A percentile compares a stretch with the other conserved stretches of the same genome.
Conservation (phyloP, 768 basidiomycete species). For the Scleroderma citrinum region DNA sequence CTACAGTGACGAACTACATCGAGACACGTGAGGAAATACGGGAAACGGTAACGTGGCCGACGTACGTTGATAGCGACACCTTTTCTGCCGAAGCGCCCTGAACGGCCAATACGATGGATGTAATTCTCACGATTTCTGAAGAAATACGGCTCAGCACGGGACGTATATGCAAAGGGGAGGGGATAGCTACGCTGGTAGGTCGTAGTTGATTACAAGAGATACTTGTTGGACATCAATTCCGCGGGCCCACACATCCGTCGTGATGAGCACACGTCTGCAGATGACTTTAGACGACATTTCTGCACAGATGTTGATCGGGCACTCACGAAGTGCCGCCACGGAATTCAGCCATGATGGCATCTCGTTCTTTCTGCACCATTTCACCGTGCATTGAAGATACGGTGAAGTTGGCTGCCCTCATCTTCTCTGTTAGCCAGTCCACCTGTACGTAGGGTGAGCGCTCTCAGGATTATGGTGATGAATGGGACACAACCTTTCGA, state of each 20-base stretch:
- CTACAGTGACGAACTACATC: constrained; percentile 82
- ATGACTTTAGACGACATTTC: neutral
- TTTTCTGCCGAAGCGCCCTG: constrained; percentile 97
- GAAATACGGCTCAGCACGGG: neutral
- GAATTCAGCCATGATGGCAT: constrained; percentile 97
- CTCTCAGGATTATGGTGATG: neutral
- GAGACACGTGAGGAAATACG: constrained; percentile 11
- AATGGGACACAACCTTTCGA: constrained; percentile 61
- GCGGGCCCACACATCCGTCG: constrained; percentile 95
- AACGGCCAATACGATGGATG: constrained; percentile 98
- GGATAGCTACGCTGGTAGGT: constrained; percentile 78
- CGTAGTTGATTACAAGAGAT: constrained; percentile 95
- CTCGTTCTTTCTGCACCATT: constrained; percentile 93
- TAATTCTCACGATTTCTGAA: constrained; percentile 94
- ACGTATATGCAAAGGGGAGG: neutral
- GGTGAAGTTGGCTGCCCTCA: constrained; percentile 98
- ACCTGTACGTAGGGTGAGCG: constrained; percentile 46
- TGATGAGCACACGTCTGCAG: constrained; percentile 83
- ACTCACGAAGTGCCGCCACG: constrained; percentile 85
- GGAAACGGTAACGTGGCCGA: constrained; percentile 9
- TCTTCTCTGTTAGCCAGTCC: constrained; percentile 98
- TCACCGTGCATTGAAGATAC: constrained; percentile 96
- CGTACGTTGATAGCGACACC: constrained; percentile 98
- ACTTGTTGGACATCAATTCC: constrained; percentile 99
- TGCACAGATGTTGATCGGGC: constrained; percentile 5